Evolutionary conservation across 2,329 filamentous ascomycete species (phyloP).

Genomic region (Leptographium procerum): DNA sequence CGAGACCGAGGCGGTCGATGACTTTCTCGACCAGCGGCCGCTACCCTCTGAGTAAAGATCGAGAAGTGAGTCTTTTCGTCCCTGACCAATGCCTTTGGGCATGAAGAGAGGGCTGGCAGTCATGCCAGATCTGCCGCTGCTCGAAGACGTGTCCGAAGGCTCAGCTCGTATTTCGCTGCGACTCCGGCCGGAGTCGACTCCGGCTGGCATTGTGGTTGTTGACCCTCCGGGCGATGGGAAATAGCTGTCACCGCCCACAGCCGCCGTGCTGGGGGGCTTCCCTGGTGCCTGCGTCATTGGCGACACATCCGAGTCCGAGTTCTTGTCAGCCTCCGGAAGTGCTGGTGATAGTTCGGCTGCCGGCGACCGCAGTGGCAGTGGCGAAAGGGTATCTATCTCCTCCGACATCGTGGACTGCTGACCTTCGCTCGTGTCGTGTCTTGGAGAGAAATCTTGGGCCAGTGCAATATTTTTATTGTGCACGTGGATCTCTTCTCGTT

Average conservation of each 20-base stretch:
- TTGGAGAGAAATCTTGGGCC: not conserved
- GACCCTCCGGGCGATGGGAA: constrained; percentile 13
- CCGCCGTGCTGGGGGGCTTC: constrained; percentile 12
- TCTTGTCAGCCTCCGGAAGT: constrained; percentile 14
- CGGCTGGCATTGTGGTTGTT: not conserved
- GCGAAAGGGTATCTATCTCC: not conserved
- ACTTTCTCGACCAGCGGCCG: constrained; percentile 28
- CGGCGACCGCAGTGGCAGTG: not conserved
- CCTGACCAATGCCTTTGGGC: not conserved
- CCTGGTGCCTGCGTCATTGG: constrained; percentile 23
- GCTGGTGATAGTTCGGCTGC: not conserved
- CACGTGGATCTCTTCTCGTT: not conserved
- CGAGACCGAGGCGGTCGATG: constrained; percentile 35
- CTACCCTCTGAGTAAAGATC: constrained; percentile 20
- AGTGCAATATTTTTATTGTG: not conserved
- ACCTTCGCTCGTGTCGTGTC: not conserved
- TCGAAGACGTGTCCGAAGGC: constrained; percentile 1
- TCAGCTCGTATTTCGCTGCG: not conserved
- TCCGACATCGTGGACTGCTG: not conserved
- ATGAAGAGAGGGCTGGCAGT: not conserved
- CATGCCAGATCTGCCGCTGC: not conserved
- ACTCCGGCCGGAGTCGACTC: not conserved
- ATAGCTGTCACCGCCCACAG: constrained; percentile 14
- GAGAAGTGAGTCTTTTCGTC: not conserved
- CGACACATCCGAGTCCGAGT: constrained; percentile 32